Percentiles rank a stretch among this genome's conserved stretches.
Conservation (phyloP, 495 filamentous ascomycete genomes). For the Penicillium psychrofluorescens region DNA sequence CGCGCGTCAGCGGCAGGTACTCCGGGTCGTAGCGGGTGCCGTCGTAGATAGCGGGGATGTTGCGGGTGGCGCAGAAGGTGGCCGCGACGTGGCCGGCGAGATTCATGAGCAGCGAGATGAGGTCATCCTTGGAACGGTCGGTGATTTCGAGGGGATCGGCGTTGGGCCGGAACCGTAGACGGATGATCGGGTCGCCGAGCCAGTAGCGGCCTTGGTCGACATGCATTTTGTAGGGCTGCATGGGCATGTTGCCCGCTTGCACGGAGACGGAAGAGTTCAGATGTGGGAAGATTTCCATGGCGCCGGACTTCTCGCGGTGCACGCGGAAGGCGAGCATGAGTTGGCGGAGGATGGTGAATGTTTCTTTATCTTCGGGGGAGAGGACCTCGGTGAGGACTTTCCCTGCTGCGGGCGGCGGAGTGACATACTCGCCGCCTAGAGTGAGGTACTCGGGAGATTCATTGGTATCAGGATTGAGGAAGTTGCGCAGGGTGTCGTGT, state of each 20-base stretch:
- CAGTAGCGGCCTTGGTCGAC: slow-evolving; percentile 25
- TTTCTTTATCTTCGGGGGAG: slow-evolving; percentile 28
- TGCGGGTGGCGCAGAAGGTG: slow-evolving; percentile 63
- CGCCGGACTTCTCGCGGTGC: slow-evolving; percentile 31
- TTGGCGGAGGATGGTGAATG: slow-evolving; percentile 31
- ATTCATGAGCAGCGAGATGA: slow-evolving; percentile 66
- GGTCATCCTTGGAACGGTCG: slow-evolving; percentile 27
- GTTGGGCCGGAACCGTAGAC: slow-evolving; percentile 17
- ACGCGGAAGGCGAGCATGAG: slow-evolving; percentile 36
- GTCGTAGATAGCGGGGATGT: slow-evolving; percentile 74
- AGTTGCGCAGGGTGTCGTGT: slow-evolving; percentile 43
- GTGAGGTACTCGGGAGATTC: slow-evolving; percentile 9
- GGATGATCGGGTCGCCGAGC: slow-evolving; percentile 49
- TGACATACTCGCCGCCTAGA: slow-evolving; percentile 33
- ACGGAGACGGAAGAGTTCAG: slow-evolving; percentile 24
- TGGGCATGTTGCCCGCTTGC: slow-evolving; percentile 14
- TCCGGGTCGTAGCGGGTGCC: slow-evolving; percentile 56
- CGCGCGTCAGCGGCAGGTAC: slow-evolving; percentile 31
- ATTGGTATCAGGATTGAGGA: slow-evolving; percentile 33
- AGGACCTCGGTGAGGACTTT: slow-evolving; percentile 15
- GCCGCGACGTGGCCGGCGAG: slow-evolving; percentile 67
- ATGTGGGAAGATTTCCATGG: slow-evolving; percentile 23
- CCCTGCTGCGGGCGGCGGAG: background rate
- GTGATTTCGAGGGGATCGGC: slow-evolving; percentile 32
- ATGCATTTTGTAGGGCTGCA: slow-evolving; percentile 22